Conservation (phyloP, 768 basidiomycete genomes). For the Hypholoma fasciculare region DNA sequence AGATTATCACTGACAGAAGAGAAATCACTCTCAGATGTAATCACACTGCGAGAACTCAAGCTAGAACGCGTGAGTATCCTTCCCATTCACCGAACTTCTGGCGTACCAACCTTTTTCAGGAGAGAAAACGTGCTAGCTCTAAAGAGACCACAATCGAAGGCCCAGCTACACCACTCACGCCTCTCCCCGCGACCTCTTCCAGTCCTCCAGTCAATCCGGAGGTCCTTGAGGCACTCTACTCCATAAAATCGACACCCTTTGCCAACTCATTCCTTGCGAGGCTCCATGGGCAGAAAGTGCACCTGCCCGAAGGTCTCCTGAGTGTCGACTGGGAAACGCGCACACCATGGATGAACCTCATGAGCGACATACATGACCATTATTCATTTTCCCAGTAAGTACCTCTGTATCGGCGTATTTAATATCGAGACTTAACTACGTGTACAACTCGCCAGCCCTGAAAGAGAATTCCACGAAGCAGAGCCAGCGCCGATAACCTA, state of each 20-base stretch:
- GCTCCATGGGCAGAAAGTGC: constrained; percentile 43
- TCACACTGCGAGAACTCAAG: constrained; percentile 46
- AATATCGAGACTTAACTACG: background rate
- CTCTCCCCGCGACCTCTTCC: constrained; percentile 28
- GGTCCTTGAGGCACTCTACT: constrained; percentile 51
- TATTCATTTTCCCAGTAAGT: constrained; percentile 61
- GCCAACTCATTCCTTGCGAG: constrained; percentile 67
- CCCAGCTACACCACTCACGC: constrained; percentile 29
- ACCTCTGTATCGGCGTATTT: constrained; percentile 1
- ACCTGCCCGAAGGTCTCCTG: constrained; percentile 39
- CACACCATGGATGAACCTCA: constrained; percentile 74
- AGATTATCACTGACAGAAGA: constrained; percentile 13
- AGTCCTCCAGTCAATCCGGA: constrained; percentile 27
- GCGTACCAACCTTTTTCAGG: constrained; percentile 3
- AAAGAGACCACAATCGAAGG: constrained; percentile 20
- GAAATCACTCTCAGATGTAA: constrained; percentile 28
- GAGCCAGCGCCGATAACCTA: constrained; percentile 60
- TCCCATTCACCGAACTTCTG: background rate
- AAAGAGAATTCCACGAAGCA: constrained; percentile 44
- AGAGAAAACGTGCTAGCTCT: constrained; percentile 33
- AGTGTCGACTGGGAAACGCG: constrained; percentile 72
- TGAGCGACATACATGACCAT: constrained; percentile 72
- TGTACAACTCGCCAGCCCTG: constrained; percentile 44
- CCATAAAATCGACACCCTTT: constrained; percentile 64
- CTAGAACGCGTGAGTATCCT: constrained; percentile 36